Conservation (phyloP, 2,329 filamentous ascomycete genomes). For the Capronia americana region DNA sequence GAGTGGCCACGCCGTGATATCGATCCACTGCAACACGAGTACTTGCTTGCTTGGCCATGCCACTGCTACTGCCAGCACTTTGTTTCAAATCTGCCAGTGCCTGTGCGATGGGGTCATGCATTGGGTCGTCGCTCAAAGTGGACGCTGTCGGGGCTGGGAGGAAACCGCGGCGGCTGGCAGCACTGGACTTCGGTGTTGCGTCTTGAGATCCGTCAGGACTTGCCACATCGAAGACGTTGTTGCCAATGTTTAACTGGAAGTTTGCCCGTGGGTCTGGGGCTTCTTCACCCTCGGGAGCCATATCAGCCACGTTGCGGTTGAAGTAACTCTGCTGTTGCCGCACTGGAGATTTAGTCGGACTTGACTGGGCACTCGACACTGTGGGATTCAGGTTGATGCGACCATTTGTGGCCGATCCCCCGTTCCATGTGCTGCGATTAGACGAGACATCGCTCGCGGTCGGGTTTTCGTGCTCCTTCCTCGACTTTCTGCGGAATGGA, state of each 20-base stretch:
- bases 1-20: constrained; percentile 91
- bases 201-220: constrained; percentile 70
- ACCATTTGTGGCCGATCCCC: constrained; percentile 40
- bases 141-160: constrained; percentile 27
- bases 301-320: constrained; percentile 47
- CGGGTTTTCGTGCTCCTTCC: constrained; percentile 69
- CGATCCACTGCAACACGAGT: constrained; percentile 91
- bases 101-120: constrained; percentile 80
- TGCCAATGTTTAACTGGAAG: constrained; percentile 90
- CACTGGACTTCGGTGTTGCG: constrained; percentile 50
- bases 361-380: constrained; percentile 48
- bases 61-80: constrained; percentile 28
- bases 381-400: constrained; percentile 39
- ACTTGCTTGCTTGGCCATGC: constrained; percentile 76
- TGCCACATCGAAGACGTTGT: constrained; percentile 93
- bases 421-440: constrained; percentile 62
- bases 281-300: constrained; percentile 68
- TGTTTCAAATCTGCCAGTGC: constrained; percentile 88
- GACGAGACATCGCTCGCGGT: constrained; percentile 44
- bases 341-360: constrained; percentile 52
- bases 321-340: constrained; percentile 42
- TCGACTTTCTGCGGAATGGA: constrained; percentile 91
- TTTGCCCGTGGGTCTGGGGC: constrained; percentile 90
- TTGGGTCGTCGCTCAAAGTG: constrained; percentile 60
- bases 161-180: constrained; percentile 44